Percentiles rank a stretch among this genome's conserved stretches.
phyloP scores from a whole-genome alignment of 441 rosid genomes.

The Euphorbia schlechtendalii region DNA sequence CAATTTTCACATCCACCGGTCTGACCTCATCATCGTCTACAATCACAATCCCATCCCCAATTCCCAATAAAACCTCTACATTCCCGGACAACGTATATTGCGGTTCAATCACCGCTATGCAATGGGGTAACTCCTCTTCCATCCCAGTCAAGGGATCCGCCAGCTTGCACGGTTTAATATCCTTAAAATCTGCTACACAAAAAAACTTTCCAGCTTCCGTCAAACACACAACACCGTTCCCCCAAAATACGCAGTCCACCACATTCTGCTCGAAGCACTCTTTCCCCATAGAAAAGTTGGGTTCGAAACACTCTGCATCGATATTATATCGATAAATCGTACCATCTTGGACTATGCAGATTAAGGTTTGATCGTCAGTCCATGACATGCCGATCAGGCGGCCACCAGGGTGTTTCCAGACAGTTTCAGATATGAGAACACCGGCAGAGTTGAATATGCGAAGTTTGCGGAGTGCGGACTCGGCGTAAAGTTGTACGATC shows the following conservation, averaged over 20 bases:
- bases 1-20: conserved; percentile 34
- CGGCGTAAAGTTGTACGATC: conserved; percentile 94
- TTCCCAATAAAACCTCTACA: conserved; percentile 71
- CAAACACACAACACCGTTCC: conserved; percentile 81
- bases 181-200: conserved; percentile 70
- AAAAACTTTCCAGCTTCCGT: conserved; percentile 66
- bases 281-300: conserved; percentile 63
- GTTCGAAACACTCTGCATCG: conserved; percentile 68
- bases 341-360: conserved; percentile 90
- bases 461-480: conserved; percentile 90
- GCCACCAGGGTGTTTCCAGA: conserved; percentile 94
- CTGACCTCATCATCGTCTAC: conserved; percentile 87
- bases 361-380: conserved; percentile 82
- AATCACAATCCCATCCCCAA: conserved; percentile 49
- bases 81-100: conserved; percentile 81
- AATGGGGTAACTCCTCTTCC: conserved; percentile 60
- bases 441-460: conserved; percentile 93
- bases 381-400: conserved; percentile 92
- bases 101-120: conserved; percentile 84
- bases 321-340: conserved; percentile 76
- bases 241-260: conserved; percentile 89
- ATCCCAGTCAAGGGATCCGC: conserved; percentile 46
- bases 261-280: conserved; percentile 95
- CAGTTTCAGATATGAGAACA: conserved; percentile 62
- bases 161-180: conserved; percentile 52